Conservation (phyloP, 2,329 filamentous ascomycete species). For the Penicillium sp. region DNA sequence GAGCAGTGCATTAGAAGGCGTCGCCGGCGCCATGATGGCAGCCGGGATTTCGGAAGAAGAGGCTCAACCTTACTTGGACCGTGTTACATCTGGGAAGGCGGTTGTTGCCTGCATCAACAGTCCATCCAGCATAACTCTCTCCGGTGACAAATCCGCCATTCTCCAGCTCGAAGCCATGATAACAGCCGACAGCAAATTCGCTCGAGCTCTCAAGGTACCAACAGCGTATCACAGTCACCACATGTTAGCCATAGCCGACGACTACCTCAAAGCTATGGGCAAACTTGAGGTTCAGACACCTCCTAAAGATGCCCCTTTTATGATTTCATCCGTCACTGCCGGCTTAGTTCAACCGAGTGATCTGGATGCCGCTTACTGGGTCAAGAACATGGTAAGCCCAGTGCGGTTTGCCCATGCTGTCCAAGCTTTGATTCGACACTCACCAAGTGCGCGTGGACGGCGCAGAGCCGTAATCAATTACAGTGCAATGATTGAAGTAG, state of each 20-base stretch:
- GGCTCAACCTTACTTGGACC: too few relatives aligned
- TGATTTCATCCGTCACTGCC: constrained; percentile 17
- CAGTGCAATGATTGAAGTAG: constrained; percentile 25
- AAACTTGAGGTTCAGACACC: neutral
- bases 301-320: neutral
- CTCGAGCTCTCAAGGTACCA: constrained; percentile 17
- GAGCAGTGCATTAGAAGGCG: neutral
- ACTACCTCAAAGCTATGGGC: constrained; percentile 19
- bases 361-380: constrained; percentile 14
- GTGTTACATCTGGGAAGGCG: neutral
- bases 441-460: neutral
- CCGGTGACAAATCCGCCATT: neutral
- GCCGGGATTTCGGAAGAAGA: neutral
- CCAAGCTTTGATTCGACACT: constrained; percentile 9
- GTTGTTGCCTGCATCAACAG: neutral
- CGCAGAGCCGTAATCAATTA: neutral
- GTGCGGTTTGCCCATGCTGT: constrained; percentile 25
- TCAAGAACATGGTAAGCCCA: constrained; percentile 27
- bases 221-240: constrained; percentile 30
- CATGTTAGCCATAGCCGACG: constrained; percentile 22
- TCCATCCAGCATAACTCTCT: neutral
- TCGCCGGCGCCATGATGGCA: neutral
- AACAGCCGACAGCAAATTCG: neutral
- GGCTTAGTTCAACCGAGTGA: constrained; percentile 10
- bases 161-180: neutral